Conservation (phyloP, 2,329 filamentous ascomycete genomes). For the Eutypella sp. region DNA sequence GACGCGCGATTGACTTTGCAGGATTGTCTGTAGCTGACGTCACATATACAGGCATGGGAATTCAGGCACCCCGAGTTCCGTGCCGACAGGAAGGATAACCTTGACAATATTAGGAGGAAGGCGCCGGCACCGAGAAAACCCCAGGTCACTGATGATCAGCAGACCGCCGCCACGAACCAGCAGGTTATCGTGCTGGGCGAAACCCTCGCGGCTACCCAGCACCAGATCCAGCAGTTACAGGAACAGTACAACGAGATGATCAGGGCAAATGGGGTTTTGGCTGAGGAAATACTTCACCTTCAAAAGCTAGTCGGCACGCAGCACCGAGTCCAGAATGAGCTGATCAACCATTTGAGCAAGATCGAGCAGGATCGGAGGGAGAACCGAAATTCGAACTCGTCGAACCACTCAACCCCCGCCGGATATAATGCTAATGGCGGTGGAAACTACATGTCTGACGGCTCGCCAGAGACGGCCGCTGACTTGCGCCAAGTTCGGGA, state of each 20-base stretch:
- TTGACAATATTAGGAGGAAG: conserved; percentile 95
- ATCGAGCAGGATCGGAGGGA: conserved; percentile 41
- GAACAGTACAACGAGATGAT: conserved; percentile 77
- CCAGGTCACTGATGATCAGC: conserved; percentile 60
- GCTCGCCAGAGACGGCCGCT: conserved; percentile 40
- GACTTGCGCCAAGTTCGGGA: conserved; percentile 54
- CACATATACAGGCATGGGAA: conserved; percentile 68
- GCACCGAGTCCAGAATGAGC: conserved; percentile 52
- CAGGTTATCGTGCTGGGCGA: conserved; percentile 87
- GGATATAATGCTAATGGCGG: conserved; percentile 33
- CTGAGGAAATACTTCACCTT: conserved; percentile 56
- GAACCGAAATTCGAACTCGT: conserved; percentile 29
- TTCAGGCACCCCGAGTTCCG: conserved; percentile 98
- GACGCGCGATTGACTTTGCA: conserved; percentile 6
- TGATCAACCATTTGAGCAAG: conserved; percentile 51
- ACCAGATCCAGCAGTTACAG: conserved; percentile 84
- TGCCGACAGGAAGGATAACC: conserved; percentile 88
- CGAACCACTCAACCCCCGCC: conserved; percentile 31
- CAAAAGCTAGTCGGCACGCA: conserved; percentile 58
- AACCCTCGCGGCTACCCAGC: conserved; percentile 82
- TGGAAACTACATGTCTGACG: conserved; percentile 38
- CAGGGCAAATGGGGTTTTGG: conserved; percentile 56
- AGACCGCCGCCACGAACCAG: conserved; percentile 68
- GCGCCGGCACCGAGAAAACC: conserved; percentile 84
- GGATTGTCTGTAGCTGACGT: conserved; percentile 24